Base-by-base conservation (phyloP, 2,329 filamentous ascomycete genomes). In the Fusarium avenaceum region DNA sequence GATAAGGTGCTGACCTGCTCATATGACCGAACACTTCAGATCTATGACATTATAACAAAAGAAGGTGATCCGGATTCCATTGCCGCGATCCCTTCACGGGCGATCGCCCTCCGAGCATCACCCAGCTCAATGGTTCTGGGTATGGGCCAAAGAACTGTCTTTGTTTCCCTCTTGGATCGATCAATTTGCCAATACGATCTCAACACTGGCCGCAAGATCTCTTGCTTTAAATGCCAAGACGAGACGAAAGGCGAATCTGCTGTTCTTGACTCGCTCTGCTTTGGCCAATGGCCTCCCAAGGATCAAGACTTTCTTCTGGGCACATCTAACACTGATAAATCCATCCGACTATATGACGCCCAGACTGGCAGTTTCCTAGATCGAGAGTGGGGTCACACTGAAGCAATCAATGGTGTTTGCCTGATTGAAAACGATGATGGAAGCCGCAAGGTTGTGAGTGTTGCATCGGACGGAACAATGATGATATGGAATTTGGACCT, bases 281-380 rank as follows among this genome's bases (percentile, higher is more conserved):
- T 90, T 58, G 89, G 76, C 73, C 88, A 75, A 80, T 88, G 72
- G 78, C 85, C 65, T 79, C 86, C 79, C 44, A 84, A 77, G 76
- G 88, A 82, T 40, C 79, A 85, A 4, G 87, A 89, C 28, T 86
- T 96, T 50, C 85, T 99, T 51, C 85, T 96, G 19, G 94, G 93
- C n/a, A 86, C 96, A 13, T 97, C 95, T 10, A 94, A 94, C 72
- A 97, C 93, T 1, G 96, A 99, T 78, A 99, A 98, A 77, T 98
- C 96, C 1, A 90, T 99, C 57, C 86, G 96, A 35, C 82, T 99
- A 17, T 99, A 99, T 74, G 92, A 97, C 70, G 84, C 88, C 30
- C 89, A 91, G 64, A 89, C 88, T 42, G 94, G 95, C 10, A 81
- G 83, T 3, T 90, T 99, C 58, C 81, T 98, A 28, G 92, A 94